Conservation (phyloP, 139 green algal species). For the Picocystis salinarum region DNA sequence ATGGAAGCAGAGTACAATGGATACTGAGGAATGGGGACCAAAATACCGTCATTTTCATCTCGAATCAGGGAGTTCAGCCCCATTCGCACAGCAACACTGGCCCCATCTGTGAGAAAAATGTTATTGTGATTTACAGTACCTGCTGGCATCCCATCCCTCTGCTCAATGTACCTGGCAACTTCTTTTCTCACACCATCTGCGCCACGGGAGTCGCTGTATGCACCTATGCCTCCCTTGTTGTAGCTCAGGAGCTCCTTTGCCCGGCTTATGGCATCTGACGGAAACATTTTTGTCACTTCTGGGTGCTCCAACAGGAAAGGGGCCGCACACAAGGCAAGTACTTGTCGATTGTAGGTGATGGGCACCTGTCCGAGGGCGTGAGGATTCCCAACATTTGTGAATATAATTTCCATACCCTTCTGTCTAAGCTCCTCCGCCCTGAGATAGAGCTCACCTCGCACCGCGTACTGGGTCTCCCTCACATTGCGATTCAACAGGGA, state of each 20-base stretch:
- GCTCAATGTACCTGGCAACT: conserved; percentile 53
- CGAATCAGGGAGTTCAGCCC: conserved; percentile 20
- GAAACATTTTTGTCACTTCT: conserved; percentile 44
- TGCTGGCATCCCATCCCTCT: conserved; percentile 40
- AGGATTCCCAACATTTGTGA: conserved; percentile 93
- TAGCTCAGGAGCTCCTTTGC: conserved; percentile 43
- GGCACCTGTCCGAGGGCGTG: conserved; percentile 73
- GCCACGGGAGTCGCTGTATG: conserved; percentile 72
- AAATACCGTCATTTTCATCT: conserved; percentile 19
- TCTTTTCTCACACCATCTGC: conserved; percentile 38
- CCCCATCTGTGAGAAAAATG: conserved; percentile 71
- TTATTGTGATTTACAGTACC: conserved; percentile 42
- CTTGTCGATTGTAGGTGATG: conserved; percentile 70
- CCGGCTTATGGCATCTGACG: conserved; percentile 50
- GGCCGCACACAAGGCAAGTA: conserved; percentile 47
- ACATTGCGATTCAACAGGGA: conserved; percentile 63
- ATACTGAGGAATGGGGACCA: conserved; percentile 76
- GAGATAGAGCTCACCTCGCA: conserved; percentile 80
- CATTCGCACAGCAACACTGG: conserved; percentile 36
- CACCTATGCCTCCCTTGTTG: conserved; percentile 55
- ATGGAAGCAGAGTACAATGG: conserved; percentile 71
- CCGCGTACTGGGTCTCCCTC: conserved; percentile 56
- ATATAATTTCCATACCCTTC: conserved; percentile 74
- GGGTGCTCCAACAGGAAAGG: conserved; percentile 62
- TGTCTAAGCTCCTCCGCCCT: conserved; percentile 56